A percentile compares a stretch with the other conserved stretches of the same genome.
Evolutionary conservation across 176 grass and related monocot species (phyloP).

Genomic region (Ampelocalamus luodianensis): DNA sequence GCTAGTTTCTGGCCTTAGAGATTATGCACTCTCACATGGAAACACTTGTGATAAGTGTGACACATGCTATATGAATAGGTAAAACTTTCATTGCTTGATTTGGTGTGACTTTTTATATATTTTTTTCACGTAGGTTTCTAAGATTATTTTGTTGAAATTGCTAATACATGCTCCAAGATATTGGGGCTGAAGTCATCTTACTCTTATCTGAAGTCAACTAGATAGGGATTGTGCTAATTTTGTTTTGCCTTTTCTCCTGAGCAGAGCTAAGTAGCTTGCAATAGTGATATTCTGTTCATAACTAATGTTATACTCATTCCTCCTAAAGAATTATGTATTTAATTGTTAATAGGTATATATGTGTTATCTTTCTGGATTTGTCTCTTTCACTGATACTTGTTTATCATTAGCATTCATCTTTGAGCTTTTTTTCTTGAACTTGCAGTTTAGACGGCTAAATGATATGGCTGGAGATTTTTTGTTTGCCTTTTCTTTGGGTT

Average conservation of each 20-base stretch:
- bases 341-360: not conserved
- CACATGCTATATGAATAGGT: slow-evolving; percentile 57
- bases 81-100: slow-evolving; percentile 25
- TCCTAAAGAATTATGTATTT: not conserved
- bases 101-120: not conserved
- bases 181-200: slow-evolving; percentile 8
- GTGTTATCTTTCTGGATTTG: slow-evolving; percentile 7
- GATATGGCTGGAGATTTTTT: not conserved
- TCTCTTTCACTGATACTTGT: slow-evolving; percentile 18
- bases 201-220: slow-evolving; percentile 15
- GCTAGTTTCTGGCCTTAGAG: slow-evolving; percentile 65
- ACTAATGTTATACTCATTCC: not conserved
- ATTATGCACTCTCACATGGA: slow-evolving; percentile 63
- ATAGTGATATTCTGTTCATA: slow-evolving; percentile 12
- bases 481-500: slow-evolving; percentile 24
- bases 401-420: slow-evolving; percentile 29
- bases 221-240: not conserved
- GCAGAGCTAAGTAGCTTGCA: too few species aligned
- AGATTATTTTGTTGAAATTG: slow-evolving; percentile 32
- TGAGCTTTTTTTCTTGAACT: not conserved
- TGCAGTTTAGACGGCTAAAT: slow-evolving; percentile 17
- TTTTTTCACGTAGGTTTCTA: slow-evolving; percentile 1
- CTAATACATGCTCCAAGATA: slow-evolving; percentile 10
- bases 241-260: too few species aligned
- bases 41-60: slow-evolving; percentile 58